phyloP scores from a whole-genome alignment of 2,329 filamentous ascomycete genomes.

The Dendryphion nanum region DNA sequence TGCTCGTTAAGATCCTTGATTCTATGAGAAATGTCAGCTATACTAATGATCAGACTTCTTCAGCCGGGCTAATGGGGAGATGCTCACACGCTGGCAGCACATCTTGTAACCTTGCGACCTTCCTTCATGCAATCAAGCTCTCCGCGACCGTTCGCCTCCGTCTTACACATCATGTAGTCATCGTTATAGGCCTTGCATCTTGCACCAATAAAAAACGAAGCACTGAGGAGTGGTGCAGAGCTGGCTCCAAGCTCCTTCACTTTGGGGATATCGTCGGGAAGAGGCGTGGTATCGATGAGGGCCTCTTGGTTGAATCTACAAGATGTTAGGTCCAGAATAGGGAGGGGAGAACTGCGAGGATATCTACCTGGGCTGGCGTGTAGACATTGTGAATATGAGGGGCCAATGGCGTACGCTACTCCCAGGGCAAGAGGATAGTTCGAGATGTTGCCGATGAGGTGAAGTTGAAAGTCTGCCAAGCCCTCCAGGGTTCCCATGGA shows the following conservation, averaged over 20 bases:
- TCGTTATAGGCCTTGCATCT: conserved; percentile 95
- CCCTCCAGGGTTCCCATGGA: not conserved
- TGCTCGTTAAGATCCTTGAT: conserved; percentile 94
- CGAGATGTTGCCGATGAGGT: conserved; percentile 13
- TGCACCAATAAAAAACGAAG: conserved; percentile 94
- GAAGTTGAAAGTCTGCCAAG: conserved; percentile 13
- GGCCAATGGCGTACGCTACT: conserved; percentile 37
- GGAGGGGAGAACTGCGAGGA: conserved; percentile 5
- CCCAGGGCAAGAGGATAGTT: conserved; percentile 16
- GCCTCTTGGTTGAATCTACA: conserved; percentile 88
- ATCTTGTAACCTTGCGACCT: conserved; percentile 92
- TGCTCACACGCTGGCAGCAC: conserved; percentile 85
- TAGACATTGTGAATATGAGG: conserved; percentile 54
- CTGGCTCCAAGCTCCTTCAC: conserved; percentile 92
- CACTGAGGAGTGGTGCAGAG: conserved; percentile 87
- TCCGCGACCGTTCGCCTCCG: conserved; percentile 82
- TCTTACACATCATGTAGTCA: conserved; percentile 99
- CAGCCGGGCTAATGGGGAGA: not conserved
- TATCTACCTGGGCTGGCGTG: conserved; percentile 58
- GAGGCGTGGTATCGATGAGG: conserved; percentile 93
- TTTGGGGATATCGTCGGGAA: conserved; percentile 86
- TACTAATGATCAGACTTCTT: too few relatives aligned
- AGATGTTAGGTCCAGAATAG: conserved; percentile 19
- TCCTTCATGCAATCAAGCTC: conserved; percentile 96
- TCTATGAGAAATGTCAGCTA: conserved; percentile 5